Conservation (phyloP, 169 alveolate species). For the Eimeria falciformis region DNA sequence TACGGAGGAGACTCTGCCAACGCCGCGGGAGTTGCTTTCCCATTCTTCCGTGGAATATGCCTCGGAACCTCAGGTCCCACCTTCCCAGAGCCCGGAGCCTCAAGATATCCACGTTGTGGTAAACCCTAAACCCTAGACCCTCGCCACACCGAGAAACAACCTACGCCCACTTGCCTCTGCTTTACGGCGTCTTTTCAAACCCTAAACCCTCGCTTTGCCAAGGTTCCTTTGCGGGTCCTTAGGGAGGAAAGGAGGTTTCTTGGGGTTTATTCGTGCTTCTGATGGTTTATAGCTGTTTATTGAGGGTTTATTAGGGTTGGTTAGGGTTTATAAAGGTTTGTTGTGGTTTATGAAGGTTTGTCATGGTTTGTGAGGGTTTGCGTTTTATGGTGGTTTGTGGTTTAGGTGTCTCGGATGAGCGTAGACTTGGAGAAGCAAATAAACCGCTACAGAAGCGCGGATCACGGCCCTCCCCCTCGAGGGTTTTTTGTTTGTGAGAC, state of each 20-base stretch:
- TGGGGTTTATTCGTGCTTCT: background rate
- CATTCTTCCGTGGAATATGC: constrained; percentile 1
- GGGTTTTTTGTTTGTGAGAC: constrained; percentile 3
- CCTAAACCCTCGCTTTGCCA: constrained; percentile 5
- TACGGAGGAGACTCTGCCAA: constrained; percentile 61
- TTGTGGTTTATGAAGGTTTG: background rate
- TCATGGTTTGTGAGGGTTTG: background rate
- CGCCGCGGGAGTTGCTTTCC: constrained; percentile 65
- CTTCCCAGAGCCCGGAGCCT: background rate
- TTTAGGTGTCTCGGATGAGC: background rate
- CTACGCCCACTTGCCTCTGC: background rate
- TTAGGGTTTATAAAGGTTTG: background rate
- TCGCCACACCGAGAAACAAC: background rate
- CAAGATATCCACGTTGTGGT: constrained; percentile 43
- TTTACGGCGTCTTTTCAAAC: background rate
- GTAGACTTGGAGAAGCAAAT: constrained; percentile 35
- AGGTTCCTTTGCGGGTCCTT: no score
- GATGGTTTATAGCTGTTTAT: background rate
- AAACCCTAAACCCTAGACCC: constrained; percentile 1
- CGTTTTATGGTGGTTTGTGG: background rate
- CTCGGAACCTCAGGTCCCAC: background rate
- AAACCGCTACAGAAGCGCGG: constrained; percentile 29
- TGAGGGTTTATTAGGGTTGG: background rate
- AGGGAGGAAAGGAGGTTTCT: background rate
- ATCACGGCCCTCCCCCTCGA: constrained; percentile 39